Percentiles rank a stretch among this genome's conserved stretches.
Conservation (phyloP, 441 rosid genomes). For the Brassica hybrid region DNA sequence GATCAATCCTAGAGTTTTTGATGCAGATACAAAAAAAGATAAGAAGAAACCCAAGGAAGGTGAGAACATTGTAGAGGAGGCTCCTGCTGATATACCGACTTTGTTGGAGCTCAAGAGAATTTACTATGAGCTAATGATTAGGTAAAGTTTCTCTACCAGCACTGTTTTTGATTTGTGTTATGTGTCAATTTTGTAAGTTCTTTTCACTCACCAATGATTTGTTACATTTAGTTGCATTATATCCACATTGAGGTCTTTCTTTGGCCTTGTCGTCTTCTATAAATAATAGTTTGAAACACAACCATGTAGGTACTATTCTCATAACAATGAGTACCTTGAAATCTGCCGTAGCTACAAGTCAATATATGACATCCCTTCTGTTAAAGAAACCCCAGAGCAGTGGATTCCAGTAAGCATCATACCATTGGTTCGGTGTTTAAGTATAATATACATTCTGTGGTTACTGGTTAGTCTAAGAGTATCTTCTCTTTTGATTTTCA, state of each 20-base stretch:
- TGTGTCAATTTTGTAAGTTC: background rate
- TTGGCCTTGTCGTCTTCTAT: background rate
- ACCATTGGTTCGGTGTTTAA: background rate
- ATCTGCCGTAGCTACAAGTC: constrained; percentile 96
- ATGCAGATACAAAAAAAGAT: constrained; percentile 75
- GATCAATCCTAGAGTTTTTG: constrained; percentile 91
- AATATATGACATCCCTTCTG: constrained; percentile 86
- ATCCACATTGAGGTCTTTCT: too few species aligned
- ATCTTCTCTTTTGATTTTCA: constrained; percentile 27
- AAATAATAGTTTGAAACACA: background rate
- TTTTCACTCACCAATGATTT: too few species aligned
- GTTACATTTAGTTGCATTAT: too few species aligned
- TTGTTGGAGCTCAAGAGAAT: constrained; percentile 85
- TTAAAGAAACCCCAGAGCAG: constrained; percentile 71
- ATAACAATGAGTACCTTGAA: constrained; percentile 88
- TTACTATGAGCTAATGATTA: constrained; percentile 88
- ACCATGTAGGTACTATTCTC: constrained; percentile 76
- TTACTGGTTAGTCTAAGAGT: background rate
- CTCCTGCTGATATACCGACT: constrained; percentile 94
- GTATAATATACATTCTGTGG: too few species aligned
- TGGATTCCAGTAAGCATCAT: constrained; percentile 75
- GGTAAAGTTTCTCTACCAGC: constrained; percentile 48
- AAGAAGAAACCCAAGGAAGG: constrained; percentile 98
- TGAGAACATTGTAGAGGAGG: constrained; percentile 83
- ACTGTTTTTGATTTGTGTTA: background rate